Evolutionary conservation across 78 protist species (phyloP), one percentile per base, ranked within the genome.

Genomic region (Creolimax fragrantissima): DNA sequence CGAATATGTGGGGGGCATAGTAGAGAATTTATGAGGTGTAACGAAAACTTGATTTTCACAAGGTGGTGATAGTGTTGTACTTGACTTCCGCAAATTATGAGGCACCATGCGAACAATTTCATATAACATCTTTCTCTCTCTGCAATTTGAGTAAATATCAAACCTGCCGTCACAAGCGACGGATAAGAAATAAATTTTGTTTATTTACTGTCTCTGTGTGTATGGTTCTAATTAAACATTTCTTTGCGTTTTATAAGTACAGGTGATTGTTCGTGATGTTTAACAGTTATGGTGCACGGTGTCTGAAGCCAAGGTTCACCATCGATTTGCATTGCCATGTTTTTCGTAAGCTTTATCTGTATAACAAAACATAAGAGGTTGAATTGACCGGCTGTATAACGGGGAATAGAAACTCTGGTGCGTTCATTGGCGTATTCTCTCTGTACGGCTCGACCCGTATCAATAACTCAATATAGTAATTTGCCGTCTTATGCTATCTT

Each of bases 231-330:
- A 11, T 47, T 32, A 24, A 58, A 58, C 39, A 58, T 1, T 24
- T 58, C 39, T 24, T 58, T 58, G 74, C 88, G 88, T 36, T 45
- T 88, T 17, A 88, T n/a, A 24, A 88, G 44, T 74, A 88, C 90
- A 36, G 11, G 11, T 7, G 91, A 58, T 2, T 89, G 91, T 17
- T 89, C 39, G 11, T 11, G 44, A 43, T 89, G 91, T 35, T 32
- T 67, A 17, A 89, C 45, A 43, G 3, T 4, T 32, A 89, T 89
- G 6, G 35, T 35, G 47, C 83, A 45, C 3, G 90, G 90, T 5
- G 41, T 67, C 47, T 93, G 94, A 41, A 4, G 39, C 94, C 94
- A 93, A 43, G 94, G 94, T 89, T 93, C 94, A 43, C 94, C 94
- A 44, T 93, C 94, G 88, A 88, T 5, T 58, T 93, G 94, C 89